Conservation (phyloP, 2,329 filamentous ascomycete genomes). For the Ophiostoma ulmi region DNA sequence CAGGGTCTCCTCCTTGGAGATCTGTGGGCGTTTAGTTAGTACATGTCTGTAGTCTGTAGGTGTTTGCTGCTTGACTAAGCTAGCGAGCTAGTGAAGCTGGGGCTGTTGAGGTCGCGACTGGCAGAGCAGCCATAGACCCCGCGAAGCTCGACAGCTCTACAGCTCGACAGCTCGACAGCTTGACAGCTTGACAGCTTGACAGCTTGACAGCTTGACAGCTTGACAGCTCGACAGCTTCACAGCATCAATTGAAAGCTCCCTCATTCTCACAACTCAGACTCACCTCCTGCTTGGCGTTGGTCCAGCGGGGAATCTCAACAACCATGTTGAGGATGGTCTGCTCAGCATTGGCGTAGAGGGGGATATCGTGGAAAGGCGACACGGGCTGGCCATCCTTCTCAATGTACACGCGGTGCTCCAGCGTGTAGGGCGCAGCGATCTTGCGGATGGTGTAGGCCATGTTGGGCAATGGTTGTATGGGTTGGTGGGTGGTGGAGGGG, state of each 20-base stretch:
- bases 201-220: background rate
- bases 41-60: background rate
- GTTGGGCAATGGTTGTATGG: constrained; percentile 26
- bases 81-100: background rate
- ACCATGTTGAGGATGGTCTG: constrained; percentile 98
- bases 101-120: background rate
- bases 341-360: constrained; percentile 93
- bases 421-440: constrained; percentile 82
- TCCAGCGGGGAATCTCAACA: constrained; percentile 99
- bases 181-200: too few relatives aligned
- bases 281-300: constrained; percentile 99
- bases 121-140: background rate
- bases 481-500: constrained; percentile 22
- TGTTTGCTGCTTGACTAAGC: background rate
- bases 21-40: constrained; percentile 48
- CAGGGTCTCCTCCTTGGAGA: constrained; percentile 96
- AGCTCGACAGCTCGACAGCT: too few relatives aligned
- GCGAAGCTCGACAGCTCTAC: too few relatives aligned
- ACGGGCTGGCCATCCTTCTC: constrained; percentile 94
- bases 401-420: constrained; percentile 95
- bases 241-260: background rate
- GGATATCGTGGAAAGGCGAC: constrained; percentile 97
- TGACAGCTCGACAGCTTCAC: background rate
- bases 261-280: constrained; percentile 34
- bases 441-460: constrained; percentile 78